Base-by-base conservation (phyloP, 371 early-diverging fungal genomes). In the Nematocida sp. region DNA sequence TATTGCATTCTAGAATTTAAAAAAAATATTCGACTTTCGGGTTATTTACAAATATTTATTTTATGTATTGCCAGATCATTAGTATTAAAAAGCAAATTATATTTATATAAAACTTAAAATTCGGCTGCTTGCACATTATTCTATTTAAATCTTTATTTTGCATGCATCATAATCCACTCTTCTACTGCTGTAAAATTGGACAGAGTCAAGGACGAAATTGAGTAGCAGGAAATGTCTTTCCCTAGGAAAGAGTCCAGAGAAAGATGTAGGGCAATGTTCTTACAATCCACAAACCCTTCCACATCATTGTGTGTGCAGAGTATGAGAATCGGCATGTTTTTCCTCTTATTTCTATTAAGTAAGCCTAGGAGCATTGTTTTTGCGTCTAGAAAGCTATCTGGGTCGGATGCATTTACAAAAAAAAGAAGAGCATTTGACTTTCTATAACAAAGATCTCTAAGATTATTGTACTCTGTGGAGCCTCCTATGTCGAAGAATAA, bases 301-400 rank as follows among this genome's bases (percentile, higher is more conserved):
- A 95, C 86, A 87, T 98, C 98, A 84, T 95, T 96, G 90, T 98
- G 97, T 87, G 96, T 96, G n/a, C 95, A 97, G 39, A 97, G 90
- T 44, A 98, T 94, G 62, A 98, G 90, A 20, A 86, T 61, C 42
- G 71, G 81, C 57, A 61, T 78, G 40, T 72, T 83, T 1, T 27
- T 72, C 55, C 78, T 52, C 54, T 72, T 78, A 72, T 85, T 86
- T 75, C 83, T 78, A 54, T 83, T 64, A 7, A 86, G 52, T 15
- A 86, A 45, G 3, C 57, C 47, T n/a, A 55, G 27, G 23, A 86
- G 61, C 62, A 82, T 80, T 11, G 75, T 58, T 67, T 76, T 85
- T 44, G 82, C 67, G 44, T 56, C 40, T 45, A 4, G 61, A 47
- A 66, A 75, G 2, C 42, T 39, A 50, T 73, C 66, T 20, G 62